Base-by-base conservation (phyloP, 2,329 filamentous ascomycete species). In the Clonostachys rosea region DNA sequence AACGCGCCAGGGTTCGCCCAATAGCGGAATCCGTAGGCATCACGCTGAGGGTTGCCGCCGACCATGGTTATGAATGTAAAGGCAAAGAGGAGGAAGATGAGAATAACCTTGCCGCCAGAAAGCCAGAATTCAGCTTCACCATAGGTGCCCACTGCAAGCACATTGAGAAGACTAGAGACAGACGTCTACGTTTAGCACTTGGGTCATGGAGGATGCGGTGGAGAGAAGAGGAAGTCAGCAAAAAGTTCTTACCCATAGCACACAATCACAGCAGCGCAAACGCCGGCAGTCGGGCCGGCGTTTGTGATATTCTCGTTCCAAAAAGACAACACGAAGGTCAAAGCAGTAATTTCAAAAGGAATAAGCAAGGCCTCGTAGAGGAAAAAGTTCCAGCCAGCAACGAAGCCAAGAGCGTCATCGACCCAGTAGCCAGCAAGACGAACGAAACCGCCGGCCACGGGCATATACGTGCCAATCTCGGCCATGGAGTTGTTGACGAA, bases 11-110 rank as follows among this genome's bases (percentile, higher is more conserved):
- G 84, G 36, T 79, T 67, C 42, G 71, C 77, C 82, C 85, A 90
- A 59, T 86, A 86, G 42, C 75, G 65, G 59, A 87, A 87, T 1
- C 85, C 84, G 46, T 82, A 74, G 3, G 76, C 71, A 17, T 78
- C 71, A 2, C 72, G 71, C 3, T 77, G 73, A 0, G 81, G 75
- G 6, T 79, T 75, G 34, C 81, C 82, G 12, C 82, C 82, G 0
- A 81, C 68, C 57, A 83, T 48, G 50, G 84, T 79, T 43, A 84
- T 68, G 24, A 85, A 64, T n/a, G 78, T 78, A 54, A 82, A 77
- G 45, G 81, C 70, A 44, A 81, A 81, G 34, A 87, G 66, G 42
- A 76, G 74, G 47, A 84, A 59, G 42, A 86, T 77, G 8, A 86
- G 66, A 7, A 79, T 61, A 46, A 84, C 73, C 54, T 83, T 79